Conservation (phyloP, 495 filamentous ascomycete species). For the Penicillium lividum region DNA sequence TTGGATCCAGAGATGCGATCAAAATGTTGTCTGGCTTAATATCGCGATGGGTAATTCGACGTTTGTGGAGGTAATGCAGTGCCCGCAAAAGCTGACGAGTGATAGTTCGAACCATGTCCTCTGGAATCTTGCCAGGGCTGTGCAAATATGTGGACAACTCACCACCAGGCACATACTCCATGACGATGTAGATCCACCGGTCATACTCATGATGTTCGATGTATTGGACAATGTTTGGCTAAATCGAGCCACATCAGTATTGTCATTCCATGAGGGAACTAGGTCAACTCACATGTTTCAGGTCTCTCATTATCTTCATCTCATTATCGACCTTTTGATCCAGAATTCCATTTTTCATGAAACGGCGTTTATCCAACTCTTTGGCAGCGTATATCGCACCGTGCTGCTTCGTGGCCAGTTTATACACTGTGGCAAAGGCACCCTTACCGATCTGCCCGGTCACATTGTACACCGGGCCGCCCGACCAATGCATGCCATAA, state of each 20-base stretch:
- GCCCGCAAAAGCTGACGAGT: slow-evolving; percentile 77
- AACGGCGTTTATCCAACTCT: slow-evolving; percentile 82
- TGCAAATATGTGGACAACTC: slow-evolving; percentile 76
- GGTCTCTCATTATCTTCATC: slow-evolving; percentile 84
- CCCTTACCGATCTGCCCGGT: slow-evolving; percentile 82
- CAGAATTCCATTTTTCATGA: slow-evolving; percentile 83
- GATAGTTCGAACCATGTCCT: slow-evolving; percentile 67
- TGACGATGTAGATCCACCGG: slow-evolving; percentile 84
- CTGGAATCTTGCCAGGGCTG: slow-evolving; percentile 59
- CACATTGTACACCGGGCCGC: slow-evolving; percentile 79
- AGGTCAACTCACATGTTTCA: slow-evolving; percentile 70
- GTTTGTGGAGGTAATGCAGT: slow-evolving; percentile 81
- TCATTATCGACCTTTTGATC: slow-evolving; percentile 91
- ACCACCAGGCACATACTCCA: slow-evolving; percentile 88
- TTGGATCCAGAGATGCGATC: slow-evolving; percentile 67
- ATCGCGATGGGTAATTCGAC: slow-evolving; percentile 91
- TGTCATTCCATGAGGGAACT: background rate
- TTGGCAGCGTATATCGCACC: slow-evolving; percentile 85
- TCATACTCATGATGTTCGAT: slow-evolving; percentile 79
- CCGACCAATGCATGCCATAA: slow-evolving; percentile 74
- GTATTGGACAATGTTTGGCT: slow-evolving; percentile 91
- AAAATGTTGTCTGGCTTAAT: slow-evolving; percentile 98
- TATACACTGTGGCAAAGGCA: slow-evolving; percentile 90
- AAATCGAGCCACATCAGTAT: background rate
- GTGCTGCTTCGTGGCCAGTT: slow-evolving; percentile 74